Conservation (phyloP, 345 rosid genomes). For the Isatis tinctoria region DNA sequence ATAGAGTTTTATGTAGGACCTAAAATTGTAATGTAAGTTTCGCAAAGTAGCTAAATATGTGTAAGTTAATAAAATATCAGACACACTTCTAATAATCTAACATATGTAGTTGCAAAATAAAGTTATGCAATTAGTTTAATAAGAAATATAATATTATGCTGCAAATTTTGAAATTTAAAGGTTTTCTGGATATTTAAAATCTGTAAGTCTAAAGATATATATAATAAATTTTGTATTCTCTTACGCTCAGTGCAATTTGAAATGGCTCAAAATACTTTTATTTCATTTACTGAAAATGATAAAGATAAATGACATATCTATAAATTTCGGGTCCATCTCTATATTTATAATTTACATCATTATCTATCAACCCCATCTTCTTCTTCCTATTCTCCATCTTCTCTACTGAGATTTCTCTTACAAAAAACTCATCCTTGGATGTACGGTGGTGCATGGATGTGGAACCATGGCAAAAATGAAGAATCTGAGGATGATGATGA, state of each 20-base stretch:
- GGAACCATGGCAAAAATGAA: constrained; percentile 54
- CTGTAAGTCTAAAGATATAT: background rate
- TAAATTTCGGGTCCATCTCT: constrained; percentile 27
- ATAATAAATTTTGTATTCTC: background rate
- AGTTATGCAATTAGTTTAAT: background rate
- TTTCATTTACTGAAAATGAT: constrained; percentile 19
- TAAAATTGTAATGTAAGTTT: background rate
- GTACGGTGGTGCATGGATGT: constrained; percentile 48
- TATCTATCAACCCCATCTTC: constrained; percentile 33
- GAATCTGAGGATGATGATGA: constrained; percentile 55
- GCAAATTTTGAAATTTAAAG: background rate
- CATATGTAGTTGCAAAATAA: background rate
- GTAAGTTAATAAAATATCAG: background rate
- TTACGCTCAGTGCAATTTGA: background rate
- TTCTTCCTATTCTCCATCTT: constrained; percentile 13
- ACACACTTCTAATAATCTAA: background rate
- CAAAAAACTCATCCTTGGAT: constrained; percentile 21
- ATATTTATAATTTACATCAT: constrained; percentile 26
- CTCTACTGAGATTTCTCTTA: constrained; percentile 1
- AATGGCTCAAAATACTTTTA: background rate
- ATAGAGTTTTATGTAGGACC: background rate
- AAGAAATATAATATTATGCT: background rate
- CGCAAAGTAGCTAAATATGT: background rate
- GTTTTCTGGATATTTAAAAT: background rate
- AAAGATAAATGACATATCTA: constrained; percentile 17